These are phyloP conservation scores for Plasmodium falciparum DNA, from an alignment of 169 alveolate genomes.

Conservation along the genomic window DNA sequence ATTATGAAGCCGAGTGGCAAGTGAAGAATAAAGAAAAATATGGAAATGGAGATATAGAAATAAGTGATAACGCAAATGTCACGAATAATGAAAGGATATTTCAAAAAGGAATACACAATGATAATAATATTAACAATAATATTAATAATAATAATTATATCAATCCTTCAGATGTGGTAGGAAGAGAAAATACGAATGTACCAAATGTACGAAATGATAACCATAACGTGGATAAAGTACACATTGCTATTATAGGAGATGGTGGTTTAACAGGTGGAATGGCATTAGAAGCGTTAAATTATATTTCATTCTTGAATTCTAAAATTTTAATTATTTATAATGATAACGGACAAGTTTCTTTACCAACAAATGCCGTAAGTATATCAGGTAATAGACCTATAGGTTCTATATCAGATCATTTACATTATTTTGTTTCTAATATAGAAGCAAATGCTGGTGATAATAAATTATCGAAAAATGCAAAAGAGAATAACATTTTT, in stretches of 20 bases:
- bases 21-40: background rate
- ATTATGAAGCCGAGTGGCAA: slow-evolving; percentile 79
- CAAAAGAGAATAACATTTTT: slow-evolving; percentile 38
- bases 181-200: slow-evolving; percentile 21
- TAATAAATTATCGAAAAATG: background rate
- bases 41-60: slow-evolving; percentile 42
- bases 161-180: background rate
- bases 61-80: background rate
- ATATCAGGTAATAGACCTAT: slow-evolving; percentile 79
- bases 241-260: slow-evolving; percentile 91
- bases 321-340: slow-evolving; percentile 88
- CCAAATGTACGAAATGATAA: background rate
- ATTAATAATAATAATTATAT: background rate
- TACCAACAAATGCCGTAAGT: slow-evolving; percentile 86
- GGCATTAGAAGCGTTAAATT: slow-evolving; percentile 92
- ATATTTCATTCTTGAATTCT: slow-evolving; percentile 85
- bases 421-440: slow-evolving; percentile 41
- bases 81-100: background rate
- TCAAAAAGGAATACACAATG: background rate
- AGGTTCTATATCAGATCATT: slow-evolving; percentile 73
- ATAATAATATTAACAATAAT: background rate
- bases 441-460: slow-evolving; percentile 9
- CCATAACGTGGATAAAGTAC: slow-evolving; percentile 43
- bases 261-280: slow-evolving; percentile 93
- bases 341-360: slow-evolving; percentile 90